phyloP scores from a whole-genome alignment of 2,329 filamentous ascomycete genomes.

The Emmonsia crescens region DNA sequence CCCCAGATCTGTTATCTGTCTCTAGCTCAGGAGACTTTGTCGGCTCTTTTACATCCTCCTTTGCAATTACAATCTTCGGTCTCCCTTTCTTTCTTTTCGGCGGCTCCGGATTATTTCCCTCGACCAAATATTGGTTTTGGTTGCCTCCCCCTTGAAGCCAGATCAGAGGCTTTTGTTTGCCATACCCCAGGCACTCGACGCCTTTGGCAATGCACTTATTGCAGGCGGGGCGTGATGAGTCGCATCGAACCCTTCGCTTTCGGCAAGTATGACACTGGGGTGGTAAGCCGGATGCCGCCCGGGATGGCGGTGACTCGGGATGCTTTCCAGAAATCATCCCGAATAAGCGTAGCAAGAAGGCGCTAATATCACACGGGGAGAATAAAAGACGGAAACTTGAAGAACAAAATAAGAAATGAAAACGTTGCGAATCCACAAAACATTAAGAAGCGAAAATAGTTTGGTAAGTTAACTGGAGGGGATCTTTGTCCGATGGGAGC shows the following conservation, averaged over 20 bases:
- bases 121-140: constrained; percentile 8
- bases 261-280: constrained; percentile 14
- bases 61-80: constrained; percentile 9
- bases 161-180: constrained; percentile 37
- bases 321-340: neutral
- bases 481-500: too few relatives aligned
- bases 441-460: neutral
- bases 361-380: neutral
- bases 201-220: constrained; percentile 12
- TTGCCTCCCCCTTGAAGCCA: constrained; percentile 31
- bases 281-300: constrained; percentile 29
- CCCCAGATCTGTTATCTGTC: neutral
- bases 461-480: neutral
- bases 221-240: constrained; percentile 11
- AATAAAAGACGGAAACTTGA: neutral
- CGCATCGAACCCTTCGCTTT: constrained; percentile 13
- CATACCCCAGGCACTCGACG: constrained; percentile 13
- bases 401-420: neutral
- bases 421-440: neutral
- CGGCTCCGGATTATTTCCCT: constrained; percentile 1
- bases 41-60: constrained; percentile 1
- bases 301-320: constrained; percentile 28
- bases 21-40: neutral
- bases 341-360: neutral
- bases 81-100: constrained; percentile 11